phyloP scores from a whole-genome alignment of 1,284 basidiomycete genomes.

The Malassezia obtusa region DNA sequence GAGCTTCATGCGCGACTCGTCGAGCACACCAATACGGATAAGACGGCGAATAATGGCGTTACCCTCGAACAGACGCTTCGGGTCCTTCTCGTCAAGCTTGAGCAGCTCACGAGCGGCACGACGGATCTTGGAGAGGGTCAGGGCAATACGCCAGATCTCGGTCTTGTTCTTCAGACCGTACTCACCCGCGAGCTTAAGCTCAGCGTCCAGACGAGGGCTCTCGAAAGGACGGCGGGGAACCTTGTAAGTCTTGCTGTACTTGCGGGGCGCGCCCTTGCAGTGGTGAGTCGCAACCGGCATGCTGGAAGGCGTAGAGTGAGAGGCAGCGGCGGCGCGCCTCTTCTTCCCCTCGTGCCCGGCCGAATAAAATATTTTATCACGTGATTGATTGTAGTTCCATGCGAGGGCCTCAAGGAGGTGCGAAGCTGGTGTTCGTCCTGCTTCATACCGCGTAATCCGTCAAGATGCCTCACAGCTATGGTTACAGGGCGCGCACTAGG shows the following conservation, averaged over 20 bases:
- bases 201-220: constrained; percentile 95
- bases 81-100: constrained; percentile 99
- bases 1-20: constrained; percentile 80
- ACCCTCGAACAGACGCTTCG: constrained; percentile 98
- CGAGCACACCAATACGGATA: constrained; percentile 98
- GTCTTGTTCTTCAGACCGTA: constrained; percentile 99
- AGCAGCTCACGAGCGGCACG: constrained; percentile 99
- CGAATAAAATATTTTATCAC: constrained; percentile 13
- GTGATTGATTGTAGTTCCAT: constrained; percentile 16
- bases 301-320: constrained; percentile 7
- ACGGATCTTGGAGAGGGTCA: constrained; percentile 94
- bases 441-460: constrained; percentile 5
- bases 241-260: constrained; percentile 49
- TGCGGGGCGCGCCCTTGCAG: constrained; percentile 42
- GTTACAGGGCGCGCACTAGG: constrained; percentile 99
- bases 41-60: constrained; percentile 98
- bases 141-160: constrained; percentile 99
- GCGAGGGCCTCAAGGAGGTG: background rate
- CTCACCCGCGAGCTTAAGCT: constrained; percentile 99
- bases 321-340: background rate
- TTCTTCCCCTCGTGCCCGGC: constrained; percentile 9
- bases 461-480: constrained; percentile 95
- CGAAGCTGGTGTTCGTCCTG: background rate
- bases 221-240: constrained; percentile 96
- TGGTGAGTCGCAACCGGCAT: constrained; percentile 37